Percentiles rank a stretch among this genome's conserved stretches.
phyloP scores from a whole-genome alignment of 2,329 filamentous ascomycete genomes.

The Aspergillus neoniger region DNA sequence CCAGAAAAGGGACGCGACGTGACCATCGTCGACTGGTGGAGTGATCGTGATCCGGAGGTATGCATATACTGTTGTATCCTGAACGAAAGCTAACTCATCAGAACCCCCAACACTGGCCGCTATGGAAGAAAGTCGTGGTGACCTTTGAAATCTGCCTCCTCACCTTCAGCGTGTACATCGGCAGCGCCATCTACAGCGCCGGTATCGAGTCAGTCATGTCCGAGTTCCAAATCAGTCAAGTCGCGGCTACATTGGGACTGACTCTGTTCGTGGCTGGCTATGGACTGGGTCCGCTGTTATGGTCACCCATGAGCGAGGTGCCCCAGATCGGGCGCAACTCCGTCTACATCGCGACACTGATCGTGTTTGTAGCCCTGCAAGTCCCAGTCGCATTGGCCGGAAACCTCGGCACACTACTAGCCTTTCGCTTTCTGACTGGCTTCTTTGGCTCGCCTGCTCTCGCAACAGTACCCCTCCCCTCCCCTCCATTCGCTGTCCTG shows the following conservation, averaged over 20 bases:
- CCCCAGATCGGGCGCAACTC: slow-evolving; percentile 51
- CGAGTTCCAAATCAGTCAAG: slow-evolving; percentile 41
- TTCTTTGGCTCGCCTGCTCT: slow-evolving; percentile 51
- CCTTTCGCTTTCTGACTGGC: slow-evolving; percentile 54
- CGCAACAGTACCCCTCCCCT: slow-evolving; percentile 30
- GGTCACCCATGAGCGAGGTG: slow-evolving; percentile 50
- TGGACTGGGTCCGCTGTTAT: slow-evolving; percentile 49
- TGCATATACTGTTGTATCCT: not conserved
- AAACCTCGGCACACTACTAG: slow-evolving; percentile 54
- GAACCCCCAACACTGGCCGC: slow-evolving; percentile 52
- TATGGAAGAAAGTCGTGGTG: slow-evolving; percentile 46
- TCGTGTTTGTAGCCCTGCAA: slow-evolving; percentile 52
- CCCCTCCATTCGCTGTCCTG: not conserved
- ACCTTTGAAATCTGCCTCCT: slow-evolving; percentile 52
- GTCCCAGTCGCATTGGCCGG: slow-evolving; percentile 47
- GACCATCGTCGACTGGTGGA: slow-evolving; percentile 54
- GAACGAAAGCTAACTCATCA: slow-evolving; percentile 16
- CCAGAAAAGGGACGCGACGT: slow-evolving; percentile 55
- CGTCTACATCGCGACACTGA: slow-evolving; percentile 51
- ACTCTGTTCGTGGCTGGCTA: slow-evolving; percentile 54
- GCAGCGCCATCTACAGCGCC: slow-evolving; percentile 52
- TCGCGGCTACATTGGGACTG: slow-evolving; percentile 48
- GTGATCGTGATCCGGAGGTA: slow-evolving; percentile 48
- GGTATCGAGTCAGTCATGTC: slow-evolving; percentile 43
- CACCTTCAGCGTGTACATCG: slow-evolving; percentile 54